phyloP scores from a whole-genome alignment of 1,284 basidiomycete genomes.

The Papiliotrema laurentii region DNA sequence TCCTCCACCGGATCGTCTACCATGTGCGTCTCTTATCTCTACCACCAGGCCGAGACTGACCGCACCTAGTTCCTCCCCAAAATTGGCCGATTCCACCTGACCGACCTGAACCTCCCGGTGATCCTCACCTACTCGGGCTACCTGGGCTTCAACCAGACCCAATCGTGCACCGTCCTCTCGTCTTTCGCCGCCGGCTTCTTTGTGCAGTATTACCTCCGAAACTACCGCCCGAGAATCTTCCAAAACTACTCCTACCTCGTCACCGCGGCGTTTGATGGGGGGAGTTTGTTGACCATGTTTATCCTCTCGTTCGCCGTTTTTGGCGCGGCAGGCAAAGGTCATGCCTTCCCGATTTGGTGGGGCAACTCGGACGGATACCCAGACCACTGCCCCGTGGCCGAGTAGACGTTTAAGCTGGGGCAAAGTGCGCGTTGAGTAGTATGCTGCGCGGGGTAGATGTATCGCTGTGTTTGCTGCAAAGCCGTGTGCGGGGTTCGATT shows the following conservation, averaged over 20 bases:
- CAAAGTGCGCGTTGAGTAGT: no score
- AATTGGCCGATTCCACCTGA: conserved; percentile 8
- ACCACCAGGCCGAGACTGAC: no score
- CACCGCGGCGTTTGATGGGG: conserved; percentile 45
- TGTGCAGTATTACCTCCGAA: conserved; percentile 22
- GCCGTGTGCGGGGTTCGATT: no score
- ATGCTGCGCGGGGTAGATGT: no score
- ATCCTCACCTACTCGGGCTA: conserved; percentile 14
- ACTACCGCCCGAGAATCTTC: conserved; percentile 15
- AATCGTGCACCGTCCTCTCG: conserved; percentile 18
- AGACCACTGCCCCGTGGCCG: conserved; percentile 30
- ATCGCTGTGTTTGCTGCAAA: no score
- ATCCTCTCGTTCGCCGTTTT: conserved; percentile 44
- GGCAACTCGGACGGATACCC: conserved; percentile 17
- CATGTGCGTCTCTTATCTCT: no score
- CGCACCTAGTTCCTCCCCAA: conserved; percentile 10
- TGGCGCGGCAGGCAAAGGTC: conserved; percentile 14
- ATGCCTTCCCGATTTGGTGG: conserved; percentile 26
- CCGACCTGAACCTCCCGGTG: conserved; percentile 15
- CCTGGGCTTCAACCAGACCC: conserved; percentile 13
- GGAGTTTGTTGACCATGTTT: conserved; percentile 46
- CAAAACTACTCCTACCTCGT: conserved; percentile 19
- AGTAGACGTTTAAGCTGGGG: no score
- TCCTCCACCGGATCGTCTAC: no score
- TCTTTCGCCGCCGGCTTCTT: conserved; percentile 22